Base-by-base conservation (phyloP, 2,329 filamentous ascomycete genomes). In the Stagonosporopsis tanaceti region DNA sequence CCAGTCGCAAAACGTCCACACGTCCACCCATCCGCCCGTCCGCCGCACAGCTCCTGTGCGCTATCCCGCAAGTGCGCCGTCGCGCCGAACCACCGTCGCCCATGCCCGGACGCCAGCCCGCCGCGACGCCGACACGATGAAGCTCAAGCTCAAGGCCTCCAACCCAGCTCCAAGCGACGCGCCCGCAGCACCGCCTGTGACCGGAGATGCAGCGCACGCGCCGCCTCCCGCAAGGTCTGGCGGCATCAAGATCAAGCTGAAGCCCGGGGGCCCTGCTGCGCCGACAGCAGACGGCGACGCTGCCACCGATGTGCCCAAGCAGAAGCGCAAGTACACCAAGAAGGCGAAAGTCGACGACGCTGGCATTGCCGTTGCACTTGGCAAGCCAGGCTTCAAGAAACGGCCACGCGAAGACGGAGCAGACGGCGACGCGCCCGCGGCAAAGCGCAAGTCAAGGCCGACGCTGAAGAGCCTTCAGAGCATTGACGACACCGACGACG, bases 281-380 rank as follows among this genome's bases (percentile, higher is more conserved):
- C 47, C 59, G 6, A 64, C 72, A 57, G 64, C 63, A 63, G 72
- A 62, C 15, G 32, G 52, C 64, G 65, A 57, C 64, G 71, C 76
- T 28, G 68, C 51, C 28, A 54, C 70, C 70, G 78, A 60, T 77
- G 55, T 68, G n/a, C 62, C 69, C 62, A 67, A 78, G 60, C 69
- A 68, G 47, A 80, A 80, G 71, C 77, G 78, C 54, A 75, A 78
- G 47, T 79, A 79, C 65, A 76, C 67, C 37, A 78, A 76, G 67
- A 79, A 80, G 60, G 59, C 69, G 41, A 77, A 76, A 57, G 51
- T 62, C 32, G 74, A 74, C 51, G 69, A 69, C 25, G 63, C 66
- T 54, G 71, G 69, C 35, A 63, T 71, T 39, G 61, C 66, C 12
- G 46, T 71, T 12, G 52, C 59, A 4, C 45, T 65, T 24, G 55